A percentile compares a stretch with the other conserved stretches of the same genome.
These are phyloP conservation scores for Penicillium sp. DNA, from an alignment of 2,329 filamentous ascomycete genomes.

Conservation along the genomic window DNA sequence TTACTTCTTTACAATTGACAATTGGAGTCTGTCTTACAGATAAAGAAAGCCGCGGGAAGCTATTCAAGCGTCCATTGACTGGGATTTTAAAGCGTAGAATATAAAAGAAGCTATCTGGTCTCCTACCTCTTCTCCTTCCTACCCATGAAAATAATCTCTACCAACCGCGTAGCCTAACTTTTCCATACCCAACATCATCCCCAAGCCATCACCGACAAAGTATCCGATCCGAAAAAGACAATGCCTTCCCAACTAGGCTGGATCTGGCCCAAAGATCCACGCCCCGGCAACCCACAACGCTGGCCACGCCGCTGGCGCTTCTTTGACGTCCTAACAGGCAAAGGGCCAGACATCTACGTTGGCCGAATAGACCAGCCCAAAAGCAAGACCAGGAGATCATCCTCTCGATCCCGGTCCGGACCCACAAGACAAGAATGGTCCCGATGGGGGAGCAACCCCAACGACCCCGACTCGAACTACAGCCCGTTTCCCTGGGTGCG, in stretches of 20 bases:
- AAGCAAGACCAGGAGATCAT: background rate
- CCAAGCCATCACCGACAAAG: background rate
- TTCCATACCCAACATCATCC: background rate
- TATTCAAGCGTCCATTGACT: background rate
- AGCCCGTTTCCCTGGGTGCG: conserved; percentile 16
- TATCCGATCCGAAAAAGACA: background rate
- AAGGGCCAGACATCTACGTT: conserved; percentile 39
- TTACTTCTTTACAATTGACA: background rate
- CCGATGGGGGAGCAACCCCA: conserved; percentile 7
- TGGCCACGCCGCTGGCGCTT: conserved; percentile 28
- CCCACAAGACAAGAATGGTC: conserved; percentile 9
- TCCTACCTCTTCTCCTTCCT: background rate
- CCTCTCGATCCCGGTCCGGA: background rate
- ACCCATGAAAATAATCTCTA: background rate
- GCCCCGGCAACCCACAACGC: conserved; percentile 25
- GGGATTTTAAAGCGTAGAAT: background rate
- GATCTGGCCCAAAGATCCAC: conserved; percentile 36
- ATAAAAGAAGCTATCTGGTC: background rate
- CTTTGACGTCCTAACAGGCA: conserved; percentile 31
- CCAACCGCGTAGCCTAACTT: background rate
- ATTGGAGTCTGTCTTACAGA: background rate
- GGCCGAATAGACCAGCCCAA: conserved; percentile 16
- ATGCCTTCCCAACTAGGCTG: conserved; percentile 17
- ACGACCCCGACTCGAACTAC: conserved; percentile 3
- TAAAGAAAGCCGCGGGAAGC: background rate